Conservation (phyloP, 1,284 basidiomycete species). For the Apiotrichum gamsii region DNA sequence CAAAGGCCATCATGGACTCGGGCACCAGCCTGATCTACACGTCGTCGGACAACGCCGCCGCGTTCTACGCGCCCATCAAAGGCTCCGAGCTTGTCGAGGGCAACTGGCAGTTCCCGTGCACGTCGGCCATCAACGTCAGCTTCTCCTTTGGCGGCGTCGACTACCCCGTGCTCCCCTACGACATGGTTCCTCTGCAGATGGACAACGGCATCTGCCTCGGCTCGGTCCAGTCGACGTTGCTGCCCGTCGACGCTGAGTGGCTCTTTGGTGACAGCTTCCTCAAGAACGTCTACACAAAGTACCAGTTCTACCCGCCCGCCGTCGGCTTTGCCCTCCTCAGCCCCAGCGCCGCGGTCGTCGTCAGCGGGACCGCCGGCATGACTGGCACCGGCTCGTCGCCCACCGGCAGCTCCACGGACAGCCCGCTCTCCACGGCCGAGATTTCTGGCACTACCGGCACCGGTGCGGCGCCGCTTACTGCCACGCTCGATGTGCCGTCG, state of each 20-base stretch:
- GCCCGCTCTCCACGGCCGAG: no score
- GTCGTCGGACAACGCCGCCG: background rate
- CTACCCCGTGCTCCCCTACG: background rate
- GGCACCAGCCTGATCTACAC: slow-evolving; percentile 2
- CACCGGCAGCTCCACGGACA: no score
- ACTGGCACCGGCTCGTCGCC: no score
- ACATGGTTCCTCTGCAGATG: background rate
- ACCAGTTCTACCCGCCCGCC: no score
- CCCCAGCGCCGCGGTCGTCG: no score
- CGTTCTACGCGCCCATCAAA: slow-evolving; percentile 3
- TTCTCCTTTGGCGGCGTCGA: background rate
- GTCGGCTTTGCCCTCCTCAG: no score
- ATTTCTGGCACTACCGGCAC: no score
- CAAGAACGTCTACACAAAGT: slow-evolving; percentile 43
- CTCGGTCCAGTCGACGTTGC: no score
- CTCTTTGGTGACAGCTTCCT: background rate
- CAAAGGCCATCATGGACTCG: slow-evolving; percentile 1
- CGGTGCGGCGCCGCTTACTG: no score
- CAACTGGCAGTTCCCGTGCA: slow-evolving; percentile 2
- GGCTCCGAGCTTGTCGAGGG: background rate
- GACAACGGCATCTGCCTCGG: background rate
- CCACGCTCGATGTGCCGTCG: no score
- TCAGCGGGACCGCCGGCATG: no score
- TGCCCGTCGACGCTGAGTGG: background rate
- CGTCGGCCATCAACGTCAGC: background rate